Conservation (phyloP, 306 rosid genomes). For the Glycyrrhiza uralensis region DNA sequence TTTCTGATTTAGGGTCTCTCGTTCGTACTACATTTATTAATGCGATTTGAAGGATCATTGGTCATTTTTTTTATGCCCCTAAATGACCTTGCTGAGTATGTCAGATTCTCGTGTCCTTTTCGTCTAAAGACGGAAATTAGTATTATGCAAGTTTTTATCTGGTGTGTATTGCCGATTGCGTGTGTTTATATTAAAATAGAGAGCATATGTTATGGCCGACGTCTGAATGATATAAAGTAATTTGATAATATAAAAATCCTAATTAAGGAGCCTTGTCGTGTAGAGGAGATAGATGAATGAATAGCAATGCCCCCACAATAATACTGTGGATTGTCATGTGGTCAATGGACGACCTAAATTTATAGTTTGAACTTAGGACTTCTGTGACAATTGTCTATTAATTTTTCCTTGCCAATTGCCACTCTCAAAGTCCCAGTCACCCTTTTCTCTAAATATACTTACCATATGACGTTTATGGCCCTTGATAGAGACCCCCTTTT, state of each 20-base stretch:
- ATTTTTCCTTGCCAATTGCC: not conserved
- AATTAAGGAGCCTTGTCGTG: not conserved
- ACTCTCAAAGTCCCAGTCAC: conserved; percentile 6
- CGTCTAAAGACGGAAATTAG: not conserved
- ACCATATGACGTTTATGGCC: not conserved
- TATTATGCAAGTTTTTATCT: not conserved
- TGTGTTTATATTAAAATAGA: conserved; percentile 1
- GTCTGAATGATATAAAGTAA: not conserved
- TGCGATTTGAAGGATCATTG: not conserved
- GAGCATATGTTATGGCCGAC: conserved; percentile 35
- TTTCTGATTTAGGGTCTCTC: too few relatives aligned
- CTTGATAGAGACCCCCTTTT: conserved; percentile 22
- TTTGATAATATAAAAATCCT: not conserved
- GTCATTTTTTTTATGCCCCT: not conserved
- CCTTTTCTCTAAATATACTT: conserved; percentile 3
- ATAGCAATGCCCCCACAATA: not conserved
- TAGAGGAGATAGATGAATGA: conserved; percentile 5
- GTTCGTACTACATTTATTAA: not conserved
- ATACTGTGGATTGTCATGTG: not conserved
- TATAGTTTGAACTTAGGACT: not conserved
- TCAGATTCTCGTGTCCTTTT: conserved; percentile 10
- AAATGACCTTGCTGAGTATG: not conserved
- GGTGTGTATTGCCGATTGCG: not conserved
- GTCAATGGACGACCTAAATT: not conserved
- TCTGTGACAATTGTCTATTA: not conserved